phyloP scores from a whole-genome alignment of 1,284 basidiomycete genomes.

The Puccinia brachypodii region DNA sequence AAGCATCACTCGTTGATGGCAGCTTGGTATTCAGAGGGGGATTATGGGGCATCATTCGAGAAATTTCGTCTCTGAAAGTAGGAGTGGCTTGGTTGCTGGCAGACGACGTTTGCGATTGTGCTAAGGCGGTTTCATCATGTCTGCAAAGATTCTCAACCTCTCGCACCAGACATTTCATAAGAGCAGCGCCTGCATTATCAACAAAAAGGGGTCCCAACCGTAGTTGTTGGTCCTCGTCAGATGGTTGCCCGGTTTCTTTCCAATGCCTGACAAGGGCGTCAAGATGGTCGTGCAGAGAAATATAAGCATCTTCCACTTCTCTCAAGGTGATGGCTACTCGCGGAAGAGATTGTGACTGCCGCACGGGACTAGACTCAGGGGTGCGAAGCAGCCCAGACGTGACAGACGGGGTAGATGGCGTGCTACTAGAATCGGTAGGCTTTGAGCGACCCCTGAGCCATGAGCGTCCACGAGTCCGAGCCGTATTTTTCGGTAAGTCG shows the following conservation, averaged over 20 bases:
- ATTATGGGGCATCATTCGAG: slow-evolving; percentile 1
- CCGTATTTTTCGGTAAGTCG: background rate
- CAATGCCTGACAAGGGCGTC: slow-evolving; percentile 8
- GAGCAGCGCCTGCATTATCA: background rate
- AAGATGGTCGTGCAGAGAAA: slow-evolving; percentile 34
- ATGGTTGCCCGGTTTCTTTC: background rate
- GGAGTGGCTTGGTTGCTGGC: background rate
- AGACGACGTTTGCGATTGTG: background rate
- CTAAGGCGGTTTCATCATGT: slow-evolving; percentile 6
- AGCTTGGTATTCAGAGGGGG: background rate
- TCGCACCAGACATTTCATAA: slow-evolving; percentile 39
- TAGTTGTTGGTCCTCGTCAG: background rate
- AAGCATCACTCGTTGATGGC: background rate
- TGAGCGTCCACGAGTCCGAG: slow-evolving; percentile 5
- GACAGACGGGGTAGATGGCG: background rate
- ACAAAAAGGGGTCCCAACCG: slow-evolving; percentile 7
- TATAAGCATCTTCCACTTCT: slow-evolving; percentile 44
- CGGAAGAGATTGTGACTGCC: background rate
- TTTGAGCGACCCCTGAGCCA: background rate
- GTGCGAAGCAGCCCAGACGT: slow-evolving; percentile 14
- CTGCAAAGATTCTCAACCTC: slow-evolving; percentile 42
- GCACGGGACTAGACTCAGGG: slow-evolving; percentile 34
- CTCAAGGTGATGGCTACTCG: slow-evolving; percentile 34
- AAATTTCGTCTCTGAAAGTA: slow-evolving; percentile 2
- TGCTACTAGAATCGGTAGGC: background rate